phyloP scores from a whole-genome alignment of 768 basidiomycete species.

The Termitomyces sp. region DNA sequence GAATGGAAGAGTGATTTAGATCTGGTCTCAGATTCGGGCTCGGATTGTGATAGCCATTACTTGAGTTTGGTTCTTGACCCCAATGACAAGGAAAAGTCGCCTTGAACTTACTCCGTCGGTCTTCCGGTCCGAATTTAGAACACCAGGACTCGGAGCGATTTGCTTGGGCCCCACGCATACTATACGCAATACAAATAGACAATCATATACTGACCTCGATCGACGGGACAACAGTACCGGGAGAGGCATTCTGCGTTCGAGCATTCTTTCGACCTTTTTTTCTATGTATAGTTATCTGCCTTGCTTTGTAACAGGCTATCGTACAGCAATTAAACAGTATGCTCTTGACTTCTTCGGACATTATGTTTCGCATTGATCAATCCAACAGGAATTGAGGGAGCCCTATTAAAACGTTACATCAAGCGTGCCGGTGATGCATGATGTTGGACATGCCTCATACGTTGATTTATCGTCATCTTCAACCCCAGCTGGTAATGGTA shows the following conservation, averaged over 20 bases:
- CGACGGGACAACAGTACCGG: too few relatives aligned
- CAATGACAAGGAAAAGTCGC: background rate
- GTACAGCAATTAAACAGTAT: background rate
- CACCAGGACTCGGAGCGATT: background rate
- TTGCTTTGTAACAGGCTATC: background rate
- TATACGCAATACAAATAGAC: background rate
- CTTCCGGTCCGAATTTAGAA: background rate
- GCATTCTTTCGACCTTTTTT: background rate
- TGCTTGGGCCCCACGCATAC: background rate
- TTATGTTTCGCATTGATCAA: background rate
- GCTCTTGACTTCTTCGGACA: background rate
- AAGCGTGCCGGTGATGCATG: background rate
- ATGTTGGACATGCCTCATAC: background rate
- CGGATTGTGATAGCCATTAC: constrained; percentile 1
- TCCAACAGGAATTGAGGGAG: background rate
- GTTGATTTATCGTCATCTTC: background rate
- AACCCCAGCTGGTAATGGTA: background rate
- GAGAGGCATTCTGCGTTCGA: background rate
- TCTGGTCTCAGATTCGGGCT: background rate
- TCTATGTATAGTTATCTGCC: background rate
- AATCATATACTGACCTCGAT: background rate
- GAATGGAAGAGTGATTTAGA: background rate
- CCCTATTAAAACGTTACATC: background rate
- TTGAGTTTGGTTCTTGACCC: constrained; percentile 6
- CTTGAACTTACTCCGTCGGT: background rate